A percentile compares a stretch with the other conserved stretches of the same genome.
Evolutionary conservation across 306 rosid species (phyloP).

Genomic region (Castanea sativa): DNA sequence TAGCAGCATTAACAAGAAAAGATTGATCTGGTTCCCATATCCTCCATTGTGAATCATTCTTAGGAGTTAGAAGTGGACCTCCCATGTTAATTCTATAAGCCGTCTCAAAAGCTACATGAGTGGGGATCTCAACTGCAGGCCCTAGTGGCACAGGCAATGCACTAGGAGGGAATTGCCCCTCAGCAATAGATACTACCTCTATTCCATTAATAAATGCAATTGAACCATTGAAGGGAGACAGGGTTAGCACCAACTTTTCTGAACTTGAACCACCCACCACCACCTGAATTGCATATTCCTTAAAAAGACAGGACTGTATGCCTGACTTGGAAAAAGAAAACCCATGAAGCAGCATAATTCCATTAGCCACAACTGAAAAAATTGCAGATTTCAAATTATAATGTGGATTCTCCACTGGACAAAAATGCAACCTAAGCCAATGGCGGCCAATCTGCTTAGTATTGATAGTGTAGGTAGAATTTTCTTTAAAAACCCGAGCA

Average conservation of each 20-base stretch:
- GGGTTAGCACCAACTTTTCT: conserved; percentile 8
- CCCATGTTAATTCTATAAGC: conserved; percentile 38
- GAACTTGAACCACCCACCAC: conserved; percentile 17
- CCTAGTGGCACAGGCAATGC: conserved; percentile 28
- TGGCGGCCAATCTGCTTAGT: conserved; percentile 33
- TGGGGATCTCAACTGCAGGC: conserved; percentile 15
- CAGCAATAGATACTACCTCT: conserved; percentile 26
- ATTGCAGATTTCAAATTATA: conserved; percentile 28
- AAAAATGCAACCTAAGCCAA: conserved; percentile 34
- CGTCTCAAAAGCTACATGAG: conserved; percentile 26
- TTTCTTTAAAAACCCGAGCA: conserved; percentile 29
- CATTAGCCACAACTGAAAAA: conserved; percentile 37
- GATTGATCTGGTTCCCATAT: conserved; percentile 32
- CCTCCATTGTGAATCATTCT: conserved; percentile 36
- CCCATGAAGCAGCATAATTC: conserved; percentile 25
- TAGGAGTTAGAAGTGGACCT: conserved; percentile 27
- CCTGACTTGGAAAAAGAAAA: conserved; percentile 18
- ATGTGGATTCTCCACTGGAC: conserved; percentile 26
- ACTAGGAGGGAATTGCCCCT: conserved; percentile 16
- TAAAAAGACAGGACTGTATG: background rate
- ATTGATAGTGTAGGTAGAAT: conserved; percentile 20
- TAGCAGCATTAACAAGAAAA: conserved; percentile 32
- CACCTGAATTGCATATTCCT: conserved; percentile 32
- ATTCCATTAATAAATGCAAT: conserved; percentile 39
- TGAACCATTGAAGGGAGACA: conserved; percentile 31